A percentile compares a stretch with the other conserved stretches of the same genome.
Conservation (phyloP, 164 flowering plant genomes). For the Saururus chinensis region DNA sequence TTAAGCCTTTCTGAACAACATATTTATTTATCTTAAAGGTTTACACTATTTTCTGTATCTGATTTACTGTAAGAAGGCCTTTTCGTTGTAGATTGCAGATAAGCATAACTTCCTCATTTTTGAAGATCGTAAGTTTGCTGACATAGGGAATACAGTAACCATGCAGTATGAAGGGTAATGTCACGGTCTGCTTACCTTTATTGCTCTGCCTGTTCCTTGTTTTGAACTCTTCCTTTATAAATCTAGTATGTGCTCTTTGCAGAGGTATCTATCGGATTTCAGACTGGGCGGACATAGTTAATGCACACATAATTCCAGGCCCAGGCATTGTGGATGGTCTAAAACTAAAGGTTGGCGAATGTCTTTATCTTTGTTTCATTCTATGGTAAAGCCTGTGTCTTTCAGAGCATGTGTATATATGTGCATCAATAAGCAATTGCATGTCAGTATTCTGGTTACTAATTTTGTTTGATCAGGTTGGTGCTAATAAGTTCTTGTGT, state of each 20-base stretch:
- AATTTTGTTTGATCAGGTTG: background rate
- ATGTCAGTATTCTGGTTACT: background rate
- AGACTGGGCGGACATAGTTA: slow-evolving; percentile 97
- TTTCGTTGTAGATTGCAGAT: slow-evolving; percentile 66
- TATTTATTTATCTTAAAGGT: background rate
- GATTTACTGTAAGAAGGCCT: background rate
- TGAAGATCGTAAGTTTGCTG: slow-evolving; percentile 99
- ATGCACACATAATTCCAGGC: slow-evolving; percentile 91
- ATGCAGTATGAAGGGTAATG: slow-evolving; percentile 98
- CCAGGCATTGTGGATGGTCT: slow-evolving; percentile 96
- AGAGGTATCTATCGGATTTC: slow-evolving; percentile 78
- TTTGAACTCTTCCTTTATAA: background rate
- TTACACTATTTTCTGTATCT: slow-evolving; percentile 6
- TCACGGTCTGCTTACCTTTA: background rate
- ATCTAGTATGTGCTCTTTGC: slow-evolving; percentile 15
- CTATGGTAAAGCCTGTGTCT: background rate
- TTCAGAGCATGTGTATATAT: background rate
- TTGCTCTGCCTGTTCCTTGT: slow-evolving; percentile 2
- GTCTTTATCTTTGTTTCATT: background rate
- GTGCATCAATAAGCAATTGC: background rate
- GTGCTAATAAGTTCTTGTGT: background rate
- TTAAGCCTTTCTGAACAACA: background rate
- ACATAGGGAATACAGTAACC: slow-evolving; percentile 94
- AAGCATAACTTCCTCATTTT: slow-evolving; percentile 83
- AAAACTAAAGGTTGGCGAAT: slow-evolving; percentile 59